Percentiles rank a stretch among this genome's conserved stretches.
Conservation (phyloP, 2,329 filamentous ascomycete species). For the Diaporthe citri region DNA sequence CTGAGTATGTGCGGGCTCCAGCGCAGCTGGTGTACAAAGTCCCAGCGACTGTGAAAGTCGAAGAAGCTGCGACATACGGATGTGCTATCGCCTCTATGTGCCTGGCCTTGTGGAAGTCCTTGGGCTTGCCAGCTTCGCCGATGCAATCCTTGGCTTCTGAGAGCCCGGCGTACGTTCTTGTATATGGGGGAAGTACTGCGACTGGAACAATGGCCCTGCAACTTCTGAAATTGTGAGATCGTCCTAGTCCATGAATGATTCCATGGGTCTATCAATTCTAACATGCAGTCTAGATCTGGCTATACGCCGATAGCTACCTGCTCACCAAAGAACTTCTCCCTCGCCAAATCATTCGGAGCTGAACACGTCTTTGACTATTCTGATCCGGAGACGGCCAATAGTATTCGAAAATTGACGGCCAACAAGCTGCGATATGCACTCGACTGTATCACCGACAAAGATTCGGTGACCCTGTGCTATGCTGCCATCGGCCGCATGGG, state of each 20-base stretch:
- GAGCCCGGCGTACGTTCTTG: neutral
- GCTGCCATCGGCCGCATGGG: neutral
- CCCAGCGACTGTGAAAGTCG: neutral
- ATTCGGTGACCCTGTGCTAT: neutral
- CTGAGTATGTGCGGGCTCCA: neutral
- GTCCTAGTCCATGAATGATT: accelerated
- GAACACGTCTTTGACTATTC: neutral
- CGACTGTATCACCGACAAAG: neutral
- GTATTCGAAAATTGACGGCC: neutral
- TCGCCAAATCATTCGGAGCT: neutral
- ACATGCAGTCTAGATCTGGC: neutral
- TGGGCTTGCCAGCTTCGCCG: neutral
- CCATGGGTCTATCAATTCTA: neutral
- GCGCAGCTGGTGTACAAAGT: conserved; percentile 1
- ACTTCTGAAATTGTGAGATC: neutral
- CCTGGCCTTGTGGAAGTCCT: neutral
- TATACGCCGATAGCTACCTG: neutral
- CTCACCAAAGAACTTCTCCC: neutral
- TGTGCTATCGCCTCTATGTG: conserved; percentile 1
- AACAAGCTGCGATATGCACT: neutral
- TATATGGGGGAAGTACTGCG: neutral
- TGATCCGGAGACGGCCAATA: neutral
- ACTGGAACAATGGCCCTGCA: neutral
- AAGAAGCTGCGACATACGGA: neutral
- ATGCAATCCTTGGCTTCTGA: neutral